These are phyloP conservation scores for Fonsecaea monophora DNA, from an alignment of 2,329 filamentous ascomycete genomes.

Conservation along the genomic window DNA sequence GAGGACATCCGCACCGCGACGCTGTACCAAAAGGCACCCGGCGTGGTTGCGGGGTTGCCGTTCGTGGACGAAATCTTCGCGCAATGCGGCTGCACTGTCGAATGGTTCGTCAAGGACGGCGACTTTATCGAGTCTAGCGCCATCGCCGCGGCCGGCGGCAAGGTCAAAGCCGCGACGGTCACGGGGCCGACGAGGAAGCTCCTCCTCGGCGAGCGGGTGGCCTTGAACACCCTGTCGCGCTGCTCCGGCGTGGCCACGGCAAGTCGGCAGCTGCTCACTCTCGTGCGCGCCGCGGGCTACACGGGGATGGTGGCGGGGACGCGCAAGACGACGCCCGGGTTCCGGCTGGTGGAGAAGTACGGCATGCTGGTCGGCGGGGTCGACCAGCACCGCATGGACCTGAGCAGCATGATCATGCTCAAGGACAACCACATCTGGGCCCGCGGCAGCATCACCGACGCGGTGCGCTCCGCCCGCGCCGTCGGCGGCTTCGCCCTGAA, in stretches of 20 bases:
- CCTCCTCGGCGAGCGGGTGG: conserved; percentile 88
- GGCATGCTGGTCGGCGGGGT: conserved; percentile 94
- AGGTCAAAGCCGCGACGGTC: conserved; percentile 77
- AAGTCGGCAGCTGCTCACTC: conserved; percentile 61
- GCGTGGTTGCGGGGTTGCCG: conserved; percentile 86
- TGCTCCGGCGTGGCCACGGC: conserved; percentile 92
- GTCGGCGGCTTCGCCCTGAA: conserved; percentile 91
- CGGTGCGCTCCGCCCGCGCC: conserved; percentile 81
- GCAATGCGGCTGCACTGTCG: conserved; percentile 87
- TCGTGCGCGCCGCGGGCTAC: conserved; percentile 73
- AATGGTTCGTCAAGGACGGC: conserved; percentile 86
- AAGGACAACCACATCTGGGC: conserved; percentile 99
- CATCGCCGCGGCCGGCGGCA: conserved; percentile 49
- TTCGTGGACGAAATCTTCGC: conserved; percentile 94
- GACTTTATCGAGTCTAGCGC: conserved; percentile 64
- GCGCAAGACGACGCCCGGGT: conserved; percentile 95
- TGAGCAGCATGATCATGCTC: conserved; percentile 95
- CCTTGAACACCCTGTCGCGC: conserved; percentile 85
- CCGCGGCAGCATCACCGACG: conserved; percentile 72
- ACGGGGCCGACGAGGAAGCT: conserved; percentile 81
- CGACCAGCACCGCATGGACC: conserved; percentile 88
- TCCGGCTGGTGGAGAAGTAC: conserved; percentile 96
- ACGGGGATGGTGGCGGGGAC: conserved; percentile 87
- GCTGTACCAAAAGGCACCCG: conserved; percentile 72
- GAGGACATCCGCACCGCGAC: conserved; percentile 68